A percentile compares a stretch with the other conserved stretches of the same genome.
Conservation (phyloP, 225 moss, liverwort and hornwort genomes). For the Polytrichum commune region DNA sequence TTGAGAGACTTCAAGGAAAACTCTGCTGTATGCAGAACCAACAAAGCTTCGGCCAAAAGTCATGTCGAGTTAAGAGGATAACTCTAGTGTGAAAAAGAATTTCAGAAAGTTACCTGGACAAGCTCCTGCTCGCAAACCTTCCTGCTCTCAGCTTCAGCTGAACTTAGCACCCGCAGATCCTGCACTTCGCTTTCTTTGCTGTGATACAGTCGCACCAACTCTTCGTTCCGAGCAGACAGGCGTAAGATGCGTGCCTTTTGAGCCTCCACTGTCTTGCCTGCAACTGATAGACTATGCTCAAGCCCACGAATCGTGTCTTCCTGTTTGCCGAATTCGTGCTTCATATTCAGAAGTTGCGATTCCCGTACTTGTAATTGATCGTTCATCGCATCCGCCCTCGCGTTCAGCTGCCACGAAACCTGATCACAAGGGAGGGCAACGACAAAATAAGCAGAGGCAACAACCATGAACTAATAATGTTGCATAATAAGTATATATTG, state of each 20-base stretch:
- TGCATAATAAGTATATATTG: too few species aligned
- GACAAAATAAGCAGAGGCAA: background rate
- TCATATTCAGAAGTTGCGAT: conserved; percentile 42
- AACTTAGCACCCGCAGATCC: conserved; percentile 49
- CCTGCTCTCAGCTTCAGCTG: conserved; percentile 52
- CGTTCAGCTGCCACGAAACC: conserved; percentile 50
- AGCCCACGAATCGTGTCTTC: conserved; percentile 63
- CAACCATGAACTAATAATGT: background rate
- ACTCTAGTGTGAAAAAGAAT: too few species aligned
- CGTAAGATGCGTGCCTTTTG: conserved; percentile 77
- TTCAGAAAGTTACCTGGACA: conserved; percentile 34
- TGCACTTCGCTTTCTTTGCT: conserved; percentile 72
- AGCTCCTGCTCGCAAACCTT: conserved; percentile 45
- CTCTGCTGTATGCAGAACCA: too few species aligned
- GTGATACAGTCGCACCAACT: conserved; percentile 62
- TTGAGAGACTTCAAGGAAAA: too few species aligned
- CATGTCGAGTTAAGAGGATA: too few species aligned
- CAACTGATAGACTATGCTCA: conserved; percentile 66
- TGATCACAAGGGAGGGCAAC: conserved; percentile 4
- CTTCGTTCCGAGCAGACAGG: conserved; percentile 69
- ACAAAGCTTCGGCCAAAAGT: too few species aligned
- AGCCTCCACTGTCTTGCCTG: conserved; percentile 63
- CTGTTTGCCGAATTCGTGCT: conserved; percentile 65
- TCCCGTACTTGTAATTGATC: conserved; percentile 62
- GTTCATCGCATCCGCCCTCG: conserved; percentile 39